Percentiles rank a stretch among this genome's conserved stretches.
Evolutionary conservation across 208 protist genomes (phyloP).

Genomic region (Trichomonas vaginalis): DNA sequence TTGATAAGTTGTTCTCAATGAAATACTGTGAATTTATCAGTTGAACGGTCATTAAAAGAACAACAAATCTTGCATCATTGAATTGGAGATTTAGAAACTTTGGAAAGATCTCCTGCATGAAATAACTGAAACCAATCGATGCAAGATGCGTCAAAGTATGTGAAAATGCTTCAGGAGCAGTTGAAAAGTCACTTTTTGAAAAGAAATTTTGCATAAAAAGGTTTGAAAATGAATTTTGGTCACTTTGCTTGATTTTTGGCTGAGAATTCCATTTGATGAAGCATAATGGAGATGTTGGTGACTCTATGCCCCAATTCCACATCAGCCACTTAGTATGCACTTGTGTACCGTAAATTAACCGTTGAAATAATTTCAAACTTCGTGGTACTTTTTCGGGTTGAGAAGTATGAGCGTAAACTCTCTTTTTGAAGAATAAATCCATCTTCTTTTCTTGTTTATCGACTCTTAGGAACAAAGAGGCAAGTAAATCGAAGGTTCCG

Average conservation of each 20-base stretch:
- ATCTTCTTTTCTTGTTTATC: neutral
- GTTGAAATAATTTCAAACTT: neutral
- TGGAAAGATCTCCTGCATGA: neutral
- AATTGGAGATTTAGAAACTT: neutral
- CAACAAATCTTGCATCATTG: neutral
- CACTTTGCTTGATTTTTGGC: neutral
- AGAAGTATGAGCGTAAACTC: neutral
- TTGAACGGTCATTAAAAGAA: neutral
- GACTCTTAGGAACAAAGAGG: neutral
- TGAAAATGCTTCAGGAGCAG: neutral
- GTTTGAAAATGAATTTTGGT: neutral
- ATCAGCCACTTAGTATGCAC: neutral
- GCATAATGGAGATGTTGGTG: neutral
- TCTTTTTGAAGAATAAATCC: neutral
- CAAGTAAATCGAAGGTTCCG: neutral
- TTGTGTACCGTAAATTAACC: neutral
- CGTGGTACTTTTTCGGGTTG: neutral
- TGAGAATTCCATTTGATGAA: neutral
- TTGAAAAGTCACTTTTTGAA: neutral
- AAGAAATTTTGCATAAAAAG: neutral
- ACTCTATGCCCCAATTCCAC: neutral
- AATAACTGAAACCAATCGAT: neutral
- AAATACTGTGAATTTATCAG: neutral
- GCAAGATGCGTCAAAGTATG: neutral
- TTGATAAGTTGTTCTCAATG: neutral